These are phyloP conservation scores for Cicer pinnatifidum DNA, from an alignment of 306 rosid genomes.

Conservation along the genomic window DNA sequence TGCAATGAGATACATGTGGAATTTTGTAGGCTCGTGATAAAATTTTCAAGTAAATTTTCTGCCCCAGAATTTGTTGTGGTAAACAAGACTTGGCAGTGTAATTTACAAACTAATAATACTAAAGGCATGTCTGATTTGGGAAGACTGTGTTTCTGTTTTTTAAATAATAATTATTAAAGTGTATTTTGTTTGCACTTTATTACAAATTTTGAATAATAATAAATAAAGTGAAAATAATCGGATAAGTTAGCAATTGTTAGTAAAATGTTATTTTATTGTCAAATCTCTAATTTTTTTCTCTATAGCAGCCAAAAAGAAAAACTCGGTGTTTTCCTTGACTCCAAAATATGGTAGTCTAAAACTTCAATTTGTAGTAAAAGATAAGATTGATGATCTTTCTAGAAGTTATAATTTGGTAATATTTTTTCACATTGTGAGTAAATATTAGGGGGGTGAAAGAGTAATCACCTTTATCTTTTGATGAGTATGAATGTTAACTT, in stretches of 20 bases:
- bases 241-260: not conserved
- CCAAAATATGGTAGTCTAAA: no score
- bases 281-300: not conserved
- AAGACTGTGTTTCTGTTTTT: not conserved
- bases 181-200: not conserved
- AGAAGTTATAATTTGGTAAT: no score
- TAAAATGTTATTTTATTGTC: not conserved
- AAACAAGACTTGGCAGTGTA: not conserved
- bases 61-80: slow-evolving; percentile 3
- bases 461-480: no score
- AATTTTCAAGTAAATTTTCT: slow-evolving; percentile 13
- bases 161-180: not conserved
- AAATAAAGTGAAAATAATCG: not conserved
- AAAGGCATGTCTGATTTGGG: not conserved
- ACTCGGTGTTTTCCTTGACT: no score
- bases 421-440: not conserved
- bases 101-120: not conserved
- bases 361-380: no score
- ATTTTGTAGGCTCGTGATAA: slow-evolving; percentile 33
- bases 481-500: no score
- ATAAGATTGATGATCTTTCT: no score
- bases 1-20: slow-evolving; percentile 10
- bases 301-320: no score
- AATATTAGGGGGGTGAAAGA: no score
- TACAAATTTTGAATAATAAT: not conserved